Conservation (phyloP, 2,329 filamentous ascomycete species). For the Ophiostoma quercus region DNA sequence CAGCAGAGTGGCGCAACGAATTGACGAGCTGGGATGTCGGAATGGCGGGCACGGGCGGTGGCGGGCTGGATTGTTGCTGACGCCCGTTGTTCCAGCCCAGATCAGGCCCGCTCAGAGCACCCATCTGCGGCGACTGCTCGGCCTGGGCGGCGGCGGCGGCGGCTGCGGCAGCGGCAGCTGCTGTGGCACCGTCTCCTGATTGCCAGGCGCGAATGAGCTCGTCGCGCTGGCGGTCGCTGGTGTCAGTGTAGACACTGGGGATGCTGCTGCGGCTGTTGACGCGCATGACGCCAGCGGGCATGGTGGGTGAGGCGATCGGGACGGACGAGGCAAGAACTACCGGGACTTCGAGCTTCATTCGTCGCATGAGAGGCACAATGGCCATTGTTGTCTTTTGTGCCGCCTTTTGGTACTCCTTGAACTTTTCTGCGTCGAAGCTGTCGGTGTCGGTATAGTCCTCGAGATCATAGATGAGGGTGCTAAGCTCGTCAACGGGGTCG, state of each 20-base stretch:
- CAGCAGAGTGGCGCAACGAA: constrained; percentile 10
- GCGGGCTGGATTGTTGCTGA: neutral
- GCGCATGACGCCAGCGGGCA: neutral
- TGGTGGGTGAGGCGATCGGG: neutral
- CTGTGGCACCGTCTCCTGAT: neutral
- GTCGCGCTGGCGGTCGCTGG: constrained; percentile 3
- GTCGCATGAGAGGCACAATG: constrained; percentile 48
- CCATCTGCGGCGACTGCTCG: constrained; percentile 24
- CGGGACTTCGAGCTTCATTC: constrained; percentile 45
- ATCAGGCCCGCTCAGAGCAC: constrained; percentile 25
- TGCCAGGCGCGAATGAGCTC: constrained; percentile 11
- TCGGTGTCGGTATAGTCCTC: constrained; percentile 50
- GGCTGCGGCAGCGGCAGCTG: neutral
- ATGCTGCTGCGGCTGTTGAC: constrained; percentile 21
- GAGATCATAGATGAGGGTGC: constrained; percentile 51
- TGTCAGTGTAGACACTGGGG: constrained; percentile 8
- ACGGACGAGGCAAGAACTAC: constrained; percentile 3
- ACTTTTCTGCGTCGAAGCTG: constrained; percentile 48
- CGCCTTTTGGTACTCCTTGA: constrained; percentile 43
- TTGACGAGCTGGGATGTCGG: constrained; percentile 2
- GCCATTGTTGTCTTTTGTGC: constrained; percentile 46
- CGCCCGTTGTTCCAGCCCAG: constrained; percentile 26
- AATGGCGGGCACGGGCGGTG: constrained; percentile 1
- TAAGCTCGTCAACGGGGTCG: constrained; percentile 44
- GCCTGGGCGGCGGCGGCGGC: neutral